Evolutionary conservation across 805 yeast genomes (phyloP).

Genomic region (Metschnikowia lochheadii): DNA sequence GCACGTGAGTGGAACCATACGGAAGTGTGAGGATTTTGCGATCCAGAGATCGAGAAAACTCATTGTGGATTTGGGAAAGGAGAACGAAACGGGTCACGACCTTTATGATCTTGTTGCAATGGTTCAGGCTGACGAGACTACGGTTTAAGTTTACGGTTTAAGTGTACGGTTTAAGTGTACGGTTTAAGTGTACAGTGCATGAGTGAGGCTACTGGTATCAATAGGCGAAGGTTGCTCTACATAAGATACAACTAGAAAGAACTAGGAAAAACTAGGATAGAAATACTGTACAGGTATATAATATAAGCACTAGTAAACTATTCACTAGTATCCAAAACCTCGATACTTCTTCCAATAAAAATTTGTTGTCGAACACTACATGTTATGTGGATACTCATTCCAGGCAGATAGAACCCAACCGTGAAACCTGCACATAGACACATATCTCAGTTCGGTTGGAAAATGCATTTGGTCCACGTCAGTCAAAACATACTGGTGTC

Average conservation of each 20-base stretch:
- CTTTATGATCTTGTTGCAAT: slow-evolving; percentile 12
- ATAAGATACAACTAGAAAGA: too few relatives aligned
- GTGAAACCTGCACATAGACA: neutral
- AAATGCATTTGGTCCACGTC: neutral
- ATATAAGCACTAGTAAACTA: too few relatives aligned
- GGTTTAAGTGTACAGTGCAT: too few relatives aligned
- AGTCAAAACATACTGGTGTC: neutral
- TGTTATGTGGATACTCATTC: too few relatives aligned
- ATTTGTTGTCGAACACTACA: too few relatives aligned
- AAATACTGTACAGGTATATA: too few relatives aligned
- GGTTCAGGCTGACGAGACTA: slow-evolving; percentile 9
- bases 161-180: too few relatives aligned
- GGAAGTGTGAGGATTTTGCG: slow-evolving; percentile 72
- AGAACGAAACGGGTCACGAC: slow-evolving; percentile 7
- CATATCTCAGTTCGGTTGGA: neutral
- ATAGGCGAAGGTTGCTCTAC: neutral
- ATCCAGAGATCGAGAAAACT: slow-evolving; percentile 43
- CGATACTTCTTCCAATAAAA: too few relatives aligned
- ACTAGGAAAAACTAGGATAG: too few relatives aligned
- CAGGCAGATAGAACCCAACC: neutral
- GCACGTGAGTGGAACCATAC: slow-evolving; percentile 82
- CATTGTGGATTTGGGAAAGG: slow-evolving; percentile 22
- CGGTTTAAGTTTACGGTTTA: too few relatives aligned
- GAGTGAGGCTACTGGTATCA: neutral
- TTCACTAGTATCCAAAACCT: too few relatives aligned